Conservation (phyloP, 2,329 filamentous ascomycete genomes). For the Waltergamsia citrina region DNA sequence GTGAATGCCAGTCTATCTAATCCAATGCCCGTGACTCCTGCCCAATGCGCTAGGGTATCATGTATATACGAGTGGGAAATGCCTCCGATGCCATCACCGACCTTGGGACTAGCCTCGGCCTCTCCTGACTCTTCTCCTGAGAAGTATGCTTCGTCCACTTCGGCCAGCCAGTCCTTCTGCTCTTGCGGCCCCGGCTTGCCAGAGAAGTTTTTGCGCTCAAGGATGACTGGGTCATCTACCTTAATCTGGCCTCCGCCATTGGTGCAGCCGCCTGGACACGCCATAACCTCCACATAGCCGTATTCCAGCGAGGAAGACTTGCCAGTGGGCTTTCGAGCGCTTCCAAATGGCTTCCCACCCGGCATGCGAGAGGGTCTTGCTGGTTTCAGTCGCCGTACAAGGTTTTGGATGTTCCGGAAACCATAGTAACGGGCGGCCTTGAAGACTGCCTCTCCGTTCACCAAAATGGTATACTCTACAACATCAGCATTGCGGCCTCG, state of each 20-base stretch:
- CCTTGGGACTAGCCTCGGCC: slow-evolving; percentile 1
- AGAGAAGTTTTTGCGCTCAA: slow-evolving; percentile 34
- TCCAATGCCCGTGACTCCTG: slow-evolving; percentile 57
- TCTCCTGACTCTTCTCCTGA: slow-evolving; percentile 48
- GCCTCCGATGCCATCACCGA: slow-evolving; percentile 44
- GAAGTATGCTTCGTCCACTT: slow-evolving; percentile 85
- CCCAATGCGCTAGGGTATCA: slow-evolving; percentile 68
- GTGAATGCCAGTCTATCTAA: slow-evolving; percentile 71
- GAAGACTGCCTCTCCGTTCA: slow-evolving; percentile 51
- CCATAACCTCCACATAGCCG: slow-evolving; percentile 98
- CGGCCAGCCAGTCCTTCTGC: slow-evolving; percentile 76
- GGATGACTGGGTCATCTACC: slow-evolving; percentile 63
- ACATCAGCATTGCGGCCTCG: slow-evolving; percentile 87
- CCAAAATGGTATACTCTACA: slow-evolving; percentile 68
- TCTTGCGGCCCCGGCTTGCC: slow-evolving; percentile 61
- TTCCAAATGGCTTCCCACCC: slow-evolving; percentile 55
- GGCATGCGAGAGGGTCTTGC: slow-evolving; percentile 69
- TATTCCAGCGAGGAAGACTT: slow-evolving; percentile 53
- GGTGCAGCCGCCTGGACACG: slow-evolving; percentile 95
- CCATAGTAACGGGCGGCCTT: slow-evolving; percentile 89
- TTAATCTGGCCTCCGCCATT: slow-evolving; percentile 97
- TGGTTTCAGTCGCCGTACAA: slow-evolving; percentile 86
- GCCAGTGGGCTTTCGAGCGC: slow-evolving; percentile 40
- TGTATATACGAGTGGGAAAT: slow-evolving; percentile 59
- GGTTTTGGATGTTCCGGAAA: slow-evolving; percentile 96